Evolutionary conservation across 2,329 filamentous ascomycete genomes (phyloP), one percentile per base, ranked within the genome.

Genomic region (Rhynchosporium agropyri): DNA sequence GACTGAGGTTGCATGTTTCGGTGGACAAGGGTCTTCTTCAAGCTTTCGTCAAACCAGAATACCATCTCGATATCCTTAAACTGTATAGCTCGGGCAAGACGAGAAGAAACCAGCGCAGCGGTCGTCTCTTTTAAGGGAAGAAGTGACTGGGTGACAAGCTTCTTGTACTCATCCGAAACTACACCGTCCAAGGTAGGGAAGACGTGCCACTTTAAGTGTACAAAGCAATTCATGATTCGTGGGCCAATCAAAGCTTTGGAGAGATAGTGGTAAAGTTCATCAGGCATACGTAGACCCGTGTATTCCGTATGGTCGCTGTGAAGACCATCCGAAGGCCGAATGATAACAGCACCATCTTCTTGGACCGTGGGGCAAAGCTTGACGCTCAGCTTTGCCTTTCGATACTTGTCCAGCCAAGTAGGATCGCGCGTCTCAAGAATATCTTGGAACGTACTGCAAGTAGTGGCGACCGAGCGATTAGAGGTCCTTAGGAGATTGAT

Each of bases 191-290:
- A 80, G 4, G 94, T 95, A n/a, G 94, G 89, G 58, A 87, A 83
- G 58, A 97, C 84, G 36, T 90, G 78, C 62, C 96, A 84, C 74
- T 94, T 88, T 67, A 89, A 87, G 60, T 91, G 89, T 4, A 91
- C 89, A 69, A 97, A 86, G 83, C 88, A 94, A 74, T 89, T 91
- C 12, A 96, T 83, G 43, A 97, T 81, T 54, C 91, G 86, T 29
- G 92, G 83, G 33, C 91, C 87, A 67, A 98, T 86, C 49, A 97
- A 79, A 40, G 92, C 95, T 58, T 85, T 88, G 63, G 92, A 92
- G 56, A 97, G 82, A 75, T 98, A 98, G 76, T 92, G 90, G 74
- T 94, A 93, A 20, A 98, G 81, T 76, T 99, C 95, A 46, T 92
- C 87, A 0, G 95, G 92, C 4, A 99, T 81, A 64, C 93, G 89